These are phyloP conservation scores for Fusarium newnesense DNA, from an alignment of 2,329 filamentous ascomycete species.

Conservation along the genomic window DNA sequence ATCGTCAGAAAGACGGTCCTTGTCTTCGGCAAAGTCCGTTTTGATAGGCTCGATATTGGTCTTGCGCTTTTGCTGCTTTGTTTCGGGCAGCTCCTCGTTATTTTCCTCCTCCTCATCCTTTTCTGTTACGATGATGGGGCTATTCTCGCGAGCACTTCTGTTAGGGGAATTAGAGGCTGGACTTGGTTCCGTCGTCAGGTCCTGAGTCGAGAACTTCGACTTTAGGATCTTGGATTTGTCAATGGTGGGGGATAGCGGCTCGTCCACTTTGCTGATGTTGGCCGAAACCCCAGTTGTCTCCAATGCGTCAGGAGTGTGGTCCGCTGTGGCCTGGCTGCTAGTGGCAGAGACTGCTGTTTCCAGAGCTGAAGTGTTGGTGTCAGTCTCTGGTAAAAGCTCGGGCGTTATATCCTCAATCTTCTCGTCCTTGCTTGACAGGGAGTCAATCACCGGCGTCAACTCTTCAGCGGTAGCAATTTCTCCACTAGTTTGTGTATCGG, in stretches of 20 bases:
- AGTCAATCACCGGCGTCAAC: neutral
- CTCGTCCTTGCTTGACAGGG: neutral
- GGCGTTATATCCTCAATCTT: conserved; percentile 10
- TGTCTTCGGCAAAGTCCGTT: conserved; percentile 53
- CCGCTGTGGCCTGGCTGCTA: conserved; percentile 27
- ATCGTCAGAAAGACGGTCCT: conserved; percentile 70
- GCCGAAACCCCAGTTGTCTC: conserved; percentile 24
- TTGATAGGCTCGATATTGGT: conserved; percentile 64
- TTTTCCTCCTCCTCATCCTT: conserved; percentile 6
- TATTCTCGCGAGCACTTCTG: conserved; percentile 6
- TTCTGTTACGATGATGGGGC: conserved; percentile 21
- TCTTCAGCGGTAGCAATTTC: conserved; percentile 1
- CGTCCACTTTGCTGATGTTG: conserved; percentile 19
- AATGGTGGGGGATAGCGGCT: conserved; percentile 24
- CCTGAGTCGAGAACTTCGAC: conserved; percentile 45
- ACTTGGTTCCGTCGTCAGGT: conserved; percentile 31
- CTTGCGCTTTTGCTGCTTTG: conserved; percentile 45
- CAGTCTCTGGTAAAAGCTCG: conserved; percentile 34
- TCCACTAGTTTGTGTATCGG: neutral
- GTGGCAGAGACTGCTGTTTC: conserved; percentile 13
- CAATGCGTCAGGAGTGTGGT: conserved; percentile 25
- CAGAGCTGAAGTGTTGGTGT: conserved; percentile 33
- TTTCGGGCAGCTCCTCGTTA: conserved; percentile 22
- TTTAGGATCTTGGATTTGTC: conserved; percentile 38
- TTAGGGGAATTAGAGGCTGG: conserved; percentile 16